Evolutionary conservation across 2,329 filamentous ascomycete species (phyloP).

Genomic region (Fusarium duplospermum): DNA sequence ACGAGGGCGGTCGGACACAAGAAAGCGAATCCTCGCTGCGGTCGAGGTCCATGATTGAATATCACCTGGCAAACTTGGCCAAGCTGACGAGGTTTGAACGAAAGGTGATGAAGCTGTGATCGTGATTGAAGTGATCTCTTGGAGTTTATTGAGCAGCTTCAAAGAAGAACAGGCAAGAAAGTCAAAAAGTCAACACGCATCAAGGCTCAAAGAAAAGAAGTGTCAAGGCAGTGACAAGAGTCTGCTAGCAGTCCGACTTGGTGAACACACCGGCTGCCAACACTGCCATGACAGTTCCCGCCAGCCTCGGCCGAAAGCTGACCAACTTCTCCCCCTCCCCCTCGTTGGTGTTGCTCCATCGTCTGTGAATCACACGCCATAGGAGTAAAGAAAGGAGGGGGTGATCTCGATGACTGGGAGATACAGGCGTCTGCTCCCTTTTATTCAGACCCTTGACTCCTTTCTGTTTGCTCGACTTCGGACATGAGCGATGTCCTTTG

Average conservation of each 20-base stretch:
- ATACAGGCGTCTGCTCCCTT: background rate
- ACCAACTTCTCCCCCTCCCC: background rate
- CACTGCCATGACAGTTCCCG: background rate
- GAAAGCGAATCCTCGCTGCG: conserved; percentile 1
- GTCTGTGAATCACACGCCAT: conserved; percentile 23
- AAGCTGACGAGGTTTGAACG: background rate
- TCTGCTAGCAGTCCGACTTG: background rate
- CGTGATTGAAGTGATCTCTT: background rate
- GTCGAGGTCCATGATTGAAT: conserved; percentile 15
- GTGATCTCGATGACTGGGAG: conserved; percentile 24
- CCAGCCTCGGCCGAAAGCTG: conserved; percentile 1
- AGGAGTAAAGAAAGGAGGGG: background rate
- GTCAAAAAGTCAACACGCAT: background rate
- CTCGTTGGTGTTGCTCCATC: background rate
- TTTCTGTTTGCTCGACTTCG: background rate
- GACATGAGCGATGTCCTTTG: background rate
- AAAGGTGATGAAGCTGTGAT: background rate
- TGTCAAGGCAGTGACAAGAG: background rate
- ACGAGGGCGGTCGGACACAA: conserved; percentile 26
- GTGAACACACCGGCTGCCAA: background rate
- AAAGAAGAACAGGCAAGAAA: background rate
- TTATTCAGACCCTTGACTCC: background rate
- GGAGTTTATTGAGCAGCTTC: background rate
- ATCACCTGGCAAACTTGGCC: background rate
- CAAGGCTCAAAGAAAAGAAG: background rate